Evolutionary conservation across 2,329 filamentous ascomycete genomes (phyloP), one percentile per base, ranked within the genome.

Genomic region (Paecilomyces formosus): DNA sequence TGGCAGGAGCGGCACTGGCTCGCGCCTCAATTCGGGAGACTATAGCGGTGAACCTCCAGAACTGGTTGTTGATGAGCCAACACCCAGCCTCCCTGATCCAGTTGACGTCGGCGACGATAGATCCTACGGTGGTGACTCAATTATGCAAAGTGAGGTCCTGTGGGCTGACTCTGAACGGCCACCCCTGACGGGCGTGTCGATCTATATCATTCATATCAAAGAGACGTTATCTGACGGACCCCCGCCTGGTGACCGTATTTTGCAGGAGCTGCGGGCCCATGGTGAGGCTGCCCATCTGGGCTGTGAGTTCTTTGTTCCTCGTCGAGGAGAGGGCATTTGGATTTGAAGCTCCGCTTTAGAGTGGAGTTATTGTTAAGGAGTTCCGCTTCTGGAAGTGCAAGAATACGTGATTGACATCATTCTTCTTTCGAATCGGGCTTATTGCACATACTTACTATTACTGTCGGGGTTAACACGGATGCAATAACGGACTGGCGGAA

Each of bases 141-240:
- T n/a, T 12, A 52, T 31, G 12, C 30, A 35, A 30, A 61, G 56
- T 6, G 55, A 53, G 33, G 57, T 56, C 39, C 57, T 30, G 31
- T 65, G 63, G 64, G 59, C 58, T 51, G 56, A 63, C 31, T 59
- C 58, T 60, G 67, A 53, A 49, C 64, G 64, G 59, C 69, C 68
- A 54, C 86, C 86, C 6, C 79, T 99, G 3, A 78, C 81, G 56
- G 92, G 91, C 0, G 71, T 97, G 28, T 88, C 86, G 62, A 79
- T 99, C 1, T 86, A 97, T 55, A 85, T 97, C 57, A 97, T 97
- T 39, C 94, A 99, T 70, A 84, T 97, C 68, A 99, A 99, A 72
- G 93, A 97, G 63, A 88, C 83, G 22, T 77, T 97, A 57, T 79
- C 81, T 8, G 92, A 96, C 69, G 90, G 85, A 0, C 84, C 84